A percentile compares a stretch with the other conserved stretches of the same genome.
These are phyloP conservation scores for Annulohypoxylon moriforme DNA, from an alignment of 495 filamentous ascomycete species.

Conservation along the genomic window DNA sequence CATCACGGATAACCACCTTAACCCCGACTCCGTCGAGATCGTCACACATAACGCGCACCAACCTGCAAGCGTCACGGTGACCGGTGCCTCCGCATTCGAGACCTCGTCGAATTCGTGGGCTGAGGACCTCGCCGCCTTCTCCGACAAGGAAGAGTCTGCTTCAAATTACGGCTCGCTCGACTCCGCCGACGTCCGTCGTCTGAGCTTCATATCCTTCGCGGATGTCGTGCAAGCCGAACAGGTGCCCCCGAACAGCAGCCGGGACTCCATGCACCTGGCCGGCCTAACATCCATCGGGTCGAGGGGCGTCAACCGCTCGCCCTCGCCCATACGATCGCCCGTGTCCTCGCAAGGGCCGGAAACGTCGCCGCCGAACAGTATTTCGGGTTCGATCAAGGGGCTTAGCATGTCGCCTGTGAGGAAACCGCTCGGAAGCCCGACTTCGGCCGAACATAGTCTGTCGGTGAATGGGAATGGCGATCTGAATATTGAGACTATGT, in stretches of 20 bases:
- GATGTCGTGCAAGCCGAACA: constrained; percentile 95
- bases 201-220: constrained; percentile 94
- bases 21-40: constrained; percentile 88
- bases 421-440: constrained; percentile 63
- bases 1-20: constrained; percentile 81
- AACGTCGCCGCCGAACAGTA: constrained; percentile 75
- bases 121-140: constrained; percentile 66
- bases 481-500: constrained; percentile 89
- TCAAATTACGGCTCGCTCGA: constrained; percentile 80
- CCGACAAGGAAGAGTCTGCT: constrained; percentile 60
- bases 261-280: constrained; percentile 70
- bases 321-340: constrained; percentile 77
- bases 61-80: constrained; percentile 72
- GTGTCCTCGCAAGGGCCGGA: constrained; percentile 71
- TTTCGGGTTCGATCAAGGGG: constrained; percentile 72
- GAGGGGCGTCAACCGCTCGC: constrained; percentile 70
- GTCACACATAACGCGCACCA: constrained; percentile 85
- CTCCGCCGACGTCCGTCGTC: constrained; percentile 77
- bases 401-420: constrained; percentile 69
- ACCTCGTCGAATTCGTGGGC: constrained; percentile 55
- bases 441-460: constrained; percentile 50
- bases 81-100: constrained; percentile 59
- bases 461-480: constrained; percentile 72
- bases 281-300: constrained; percentile 64
- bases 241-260: constrained; percentile 60